A percentile compares a stretch with the other conserved stretches of the same genome.
These are phyloP conservation scores for Fusarium sp. DNA, from an alignment of 2,329 filamentous ascomycete species.

Conservation along the genomic window DNA sequence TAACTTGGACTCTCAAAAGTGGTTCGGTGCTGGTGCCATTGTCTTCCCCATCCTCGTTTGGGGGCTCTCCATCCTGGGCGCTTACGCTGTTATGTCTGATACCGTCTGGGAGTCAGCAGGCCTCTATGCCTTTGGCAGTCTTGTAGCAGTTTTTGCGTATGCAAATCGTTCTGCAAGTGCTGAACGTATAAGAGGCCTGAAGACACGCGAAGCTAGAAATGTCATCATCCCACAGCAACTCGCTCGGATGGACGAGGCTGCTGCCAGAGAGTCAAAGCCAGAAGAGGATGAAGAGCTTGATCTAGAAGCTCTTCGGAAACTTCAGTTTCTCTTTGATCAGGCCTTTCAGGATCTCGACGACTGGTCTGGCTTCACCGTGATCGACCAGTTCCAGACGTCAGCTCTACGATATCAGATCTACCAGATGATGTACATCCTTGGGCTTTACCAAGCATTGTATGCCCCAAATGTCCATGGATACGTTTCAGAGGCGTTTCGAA, in stretches of 20 bases:
- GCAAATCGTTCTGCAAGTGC: not conserved
- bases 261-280: not conserved
- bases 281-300: not conserved
- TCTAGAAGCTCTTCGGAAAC: not conserved
- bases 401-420: constrained; percentile 2
- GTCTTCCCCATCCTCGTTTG: not conserved
- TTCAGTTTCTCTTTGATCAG: not conserved
- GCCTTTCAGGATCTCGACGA: not conserved
- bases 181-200: not conserved
- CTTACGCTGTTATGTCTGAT: not conserved
- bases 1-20: not conserved
- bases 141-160: not conserved
- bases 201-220: not conserved
- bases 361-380: not conserved
- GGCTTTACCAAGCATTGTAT: not conserved
- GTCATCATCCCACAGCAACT: not conserved
- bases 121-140: not conserved
- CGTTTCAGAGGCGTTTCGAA: not conserved
- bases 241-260: not conserved
- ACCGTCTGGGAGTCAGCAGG: not conserved
- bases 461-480: constrained; percentile 1
- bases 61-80: not conserved
- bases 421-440: not conserved
- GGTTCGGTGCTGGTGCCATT: not conserved
- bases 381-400: constrained; percentile 2